Conservation (phyloP, 2,329 filamentous ascomycete species). For the Davidsoniella australis region DNA sequence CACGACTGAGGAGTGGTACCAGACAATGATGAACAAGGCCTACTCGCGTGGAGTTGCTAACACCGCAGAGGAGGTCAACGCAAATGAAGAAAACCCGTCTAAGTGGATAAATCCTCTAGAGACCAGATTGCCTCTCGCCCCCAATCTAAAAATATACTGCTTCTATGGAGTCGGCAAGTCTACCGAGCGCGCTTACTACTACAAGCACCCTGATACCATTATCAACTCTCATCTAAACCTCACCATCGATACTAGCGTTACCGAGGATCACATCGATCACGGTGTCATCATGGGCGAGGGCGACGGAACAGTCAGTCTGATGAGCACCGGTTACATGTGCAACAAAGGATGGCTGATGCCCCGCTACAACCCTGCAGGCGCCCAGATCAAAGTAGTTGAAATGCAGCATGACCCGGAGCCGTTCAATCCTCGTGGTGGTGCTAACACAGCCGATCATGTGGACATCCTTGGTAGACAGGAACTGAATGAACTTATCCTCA, state of each 20-base stretch:
- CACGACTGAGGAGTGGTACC: conserved; percentile 74
- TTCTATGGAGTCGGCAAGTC: conserved; percentile 94
- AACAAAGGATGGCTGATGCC: conserved; percentile 86
- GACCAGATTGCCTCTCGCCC: conserved; percentile 68
- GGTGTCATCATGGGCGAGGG: conserved; percentile 93
- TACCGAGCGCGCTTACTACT: conserved; percentile 86
- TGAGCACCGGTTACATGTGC: conserved; percentile 93
- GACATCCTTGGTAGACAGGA: conserved; percentile 82
- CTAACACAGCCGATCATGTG: conserved; percentile 73
- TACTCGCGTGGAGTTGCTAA: conserved; percentile 85
- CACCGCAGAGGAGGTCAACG: conserved; percentile 61
- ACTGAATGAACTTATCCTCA: conserved; percentile 77
- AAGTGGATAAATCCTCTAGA: conserved; percentile 97
- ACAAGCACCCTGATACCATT: conserved; percentile 51
- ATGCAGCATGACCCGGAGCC: conserved; percentile 94
- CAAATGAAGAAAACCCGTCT: conserved; percentile 53
- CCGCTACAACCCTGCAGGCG: conserved; percentile 76
- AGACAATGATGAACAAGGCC: conserved; percentile 48
- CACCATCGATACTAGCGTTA: conserved; percentile 52
- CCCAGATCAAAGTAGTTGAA: conserved; percentile 71
- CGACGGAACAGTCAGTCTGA: conserved; percentile 85
- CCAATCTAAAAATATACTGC: conserved; percentile 85
- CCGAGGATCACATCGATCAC: conserved; percentile 50
- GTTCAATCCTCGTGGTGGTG: conserved; percentile 64
- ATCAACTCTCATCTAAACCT: conserved; percentile 52